Base-by-base conservation (phyloP, 768 basidiomycete species). In the Boletus pseudo-olivaceus region DNA sequence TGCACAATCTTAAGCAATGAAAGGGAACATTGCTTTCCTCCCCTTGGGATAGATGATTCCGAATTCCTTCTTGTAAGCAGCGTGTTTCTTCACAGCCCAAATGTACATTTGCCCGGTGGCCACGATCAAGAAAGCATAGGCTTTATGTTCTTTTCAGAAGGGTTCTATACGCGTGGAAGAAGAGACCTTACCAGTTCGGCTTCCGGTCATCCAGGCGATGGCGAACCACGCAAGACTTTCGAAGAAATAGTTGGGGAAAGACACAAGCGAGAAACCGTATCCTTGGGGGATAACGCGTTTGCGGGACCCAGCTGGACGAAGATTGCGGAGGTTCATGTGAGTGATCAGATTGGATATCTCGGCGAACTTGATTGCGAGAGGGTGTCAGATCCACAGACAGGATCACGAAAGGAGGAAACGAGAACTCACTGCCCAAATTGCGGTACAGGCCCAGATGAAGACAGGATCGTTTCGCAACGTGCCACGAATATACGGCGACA, bases 191-290 rank as follows among this genome's bases (percentile, higher is more conserved):
- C 93, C 82, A 40, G 81, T 82, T 60, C 81, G 75, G 63, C 87
- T 90, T 30, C 85, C 82, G 2, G 93, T 93, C 84, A 98, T 85
- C 20, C 76, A 76, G 23, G 79, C 79, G 47, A 97, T 77, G 15
- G 79, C 75, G 5, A 76, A 64, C 91, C 96, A 97, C 0, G 75
- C 87, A 26, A 96, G 55, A 8, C 75, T 79, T 73, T 99, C 97
- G 65, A 95, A 98, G 67, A 90, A 85, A 74, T 99, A 99, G 71
- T 99, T 98, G 15, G 96, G 93, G 76, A 82, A 89, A 7, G 91
- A 88, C 38, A 95, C 80, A n/a, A 82, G 72, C 50, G 83, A 76
- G 74, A 98, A 99, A 7, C 94, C 95, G 60, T 93, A 96, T 26
- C 97, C 96, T n/a, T 77, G 73, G 0, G 97, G 97, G 61, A 97